phyloP scores from a whole-genome alignment of 1,139 yeast genomes.

The Sugiyamaella neomexicana region DNA sequence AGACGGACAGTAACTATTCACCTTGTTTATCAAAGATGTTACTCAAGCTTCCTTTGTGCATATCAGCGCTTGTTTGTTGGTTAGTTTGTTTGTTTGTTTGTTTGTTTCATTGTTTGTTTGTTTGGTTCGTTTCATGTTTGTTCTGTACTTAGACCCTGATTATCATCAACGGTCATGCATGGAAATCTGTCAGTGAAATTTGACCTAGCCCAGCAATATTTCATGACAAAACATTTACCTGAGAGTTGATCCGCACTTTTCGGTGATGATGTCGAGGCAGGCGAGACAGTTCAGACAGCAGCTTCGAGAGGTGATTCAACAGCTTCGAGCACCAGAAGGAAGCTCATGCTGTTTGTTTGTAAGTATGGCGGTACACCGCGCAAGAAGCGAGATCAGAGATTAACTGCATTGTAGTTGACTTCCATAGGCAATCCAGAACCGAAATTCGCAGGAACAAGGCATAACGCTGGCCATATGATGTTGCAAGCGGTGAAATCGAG shows the following conservation, averaged over 20 bases:
- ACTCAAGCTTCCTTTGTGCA: too few species aligned
- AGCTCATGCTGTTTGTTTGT: slow-evolving; percentile 17
- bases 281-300: slow-evolving; percentile 18
- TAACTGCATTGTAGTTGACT: slow-evolving; percentile 29
- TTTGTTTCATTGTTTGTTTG: too few species aligned
- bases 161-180: too few species aligned
- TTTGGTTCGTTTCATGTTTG: too few species aligned
- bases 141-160: too few species aligned
- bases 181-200: too few species aligned
- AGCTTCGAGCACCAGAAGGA: slow-evolving; percentile 12
- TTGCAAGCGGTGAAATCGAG: slow-evolving; percentile 32
- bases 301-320: slow-evolving; percentile 16
- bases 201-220: neutral
- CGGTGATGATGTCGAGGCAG: slow-evolving; percentile 8
- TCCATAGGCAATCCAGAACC: slow-evolving; percentile 83
- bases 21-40: too few species aligned
- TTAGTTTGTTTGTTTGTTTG: too few species aligned
- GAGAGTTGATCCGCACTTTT: neutral
- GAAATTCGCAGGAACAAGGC: slow-evolving; percentile 61
- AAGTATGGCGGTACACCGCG: slow-evolving; percentile 2
- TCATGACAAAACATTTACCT: neutral
- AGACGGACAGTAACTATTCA: too few species aligned
- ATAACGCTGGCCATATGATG: slow-evolving; percentile 71
- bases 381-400: neutral
- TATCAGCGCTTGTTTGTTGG: too few species aligned